A percentile compares a stretch with the other conserved stretches of the same genome.
These are phyloP conservation scores for Alternaria ethzedia DNA, from an alignment of 2,329 filamentous ascomycete genomes.

Conservation along the genomic window DNA sequence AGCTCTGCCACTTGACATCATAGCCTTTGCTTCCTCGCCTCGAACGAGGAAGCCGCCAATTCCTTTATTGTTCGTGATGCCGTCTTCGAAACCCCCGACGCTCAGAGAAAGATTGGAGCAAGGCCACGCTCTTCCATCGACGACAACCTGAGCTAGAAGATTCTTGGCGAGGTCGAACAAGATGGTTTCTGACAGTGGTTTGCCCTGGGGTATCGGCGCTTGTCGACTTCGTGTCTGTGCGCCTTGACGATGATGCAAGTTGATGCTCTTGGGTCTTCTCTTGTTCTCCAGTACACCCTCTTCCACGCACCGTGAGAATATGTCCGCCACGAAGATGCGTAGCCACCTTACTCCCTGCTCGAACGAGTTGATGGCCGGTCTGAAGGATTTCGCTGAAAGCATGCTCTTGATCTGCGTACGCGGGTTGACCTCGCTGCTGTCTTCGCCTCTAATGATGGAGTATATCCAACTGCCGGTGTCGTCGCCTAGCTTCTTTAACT, in stretches of 20 bases:
- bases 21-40: constrained; percentile 62
- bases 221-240: constrained; percentile 77
- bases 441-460: constrained; percentile 82
- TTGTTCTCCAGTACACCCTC: constrained; percentile 89
- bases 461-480: constrained; percentile 88
- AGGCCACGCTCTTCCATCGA: constrained; percentile 83
- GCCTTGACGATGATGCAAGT: constrained; percentile 79
- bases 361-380: constrained; percentile 77
- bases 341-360: constrained; percentile 87
- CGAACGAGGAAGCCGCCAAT: constrained; percentile 86
- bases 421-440: constrained; percentile 86
- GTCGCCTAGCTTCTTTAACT: constrained; percentile 78
- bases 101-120: constrained; percentile 89
- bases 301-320: constrained; percentile 86
- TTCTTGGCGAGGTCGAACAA: constrained; percentile 79
- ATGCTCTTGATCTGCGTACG: constrained; percentile 96
- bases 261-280: constrained; percentile 83
- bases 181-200: constrained; percentile 71
- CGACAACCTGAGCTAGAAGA: constrained; percentile 77
- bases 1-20: constrained; percentile 34
- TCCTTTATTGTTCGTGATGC: constrained; percentile 79
- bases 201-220: constrained; percentile 77
- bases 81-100: constrained; percentile 92
- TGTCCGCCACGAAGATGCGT: constrained; percentile 88
- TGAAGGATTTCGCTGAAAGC: constrained; percentile 94